These are phyloP conservation scores for Solanum corneliomulleri DNA, from an alignment of 257 asterid genomes.

Conservation along the genomic window DNA sequence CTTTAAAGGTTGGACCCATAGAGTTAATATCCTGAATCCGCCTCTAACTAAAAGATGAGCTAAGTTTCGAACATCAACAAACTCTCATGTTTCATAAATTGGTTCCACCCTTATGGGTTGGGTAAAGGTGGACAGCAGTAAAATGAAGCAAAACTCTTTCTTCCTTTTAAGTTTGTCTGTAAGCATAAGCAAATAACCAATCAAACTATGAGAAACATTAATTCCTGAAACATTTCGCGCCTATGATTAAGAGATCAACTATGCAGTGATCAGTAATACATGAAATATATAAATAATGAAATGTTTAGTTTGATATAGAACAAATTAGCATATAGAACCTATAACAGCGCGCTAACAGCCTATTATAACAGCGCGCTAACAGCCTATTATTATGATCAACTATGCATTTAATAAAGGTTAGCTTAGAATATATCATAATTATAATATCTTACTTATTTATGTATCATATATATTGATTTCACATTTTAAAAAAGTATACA, in stretches of 20 bases:
- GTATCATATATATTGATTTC: too few species aligned
- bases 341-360: background rate
- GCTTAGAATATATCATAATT: too few species aligned
- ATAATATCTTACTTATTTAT: too few species aligned
- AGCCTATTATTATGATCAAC: too few species aligned
- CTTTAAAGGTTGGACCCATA: background rate
- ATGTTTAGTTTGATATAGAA: too few species aligned
- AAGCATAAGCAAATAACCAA: background rate
- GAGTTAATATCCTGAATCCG: background rate
- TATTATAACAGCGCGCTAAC: too few species aligned
- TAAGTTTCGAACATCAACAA: background rate
- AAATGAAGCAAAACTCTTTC: background rate
- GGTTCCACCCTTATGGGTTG: background rate
- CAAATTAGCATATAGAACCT: background rate
- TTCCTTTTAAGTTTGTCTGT: background rate
- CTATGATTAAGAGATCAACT: too few species aligned
- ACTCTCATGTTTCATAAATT: background rate
- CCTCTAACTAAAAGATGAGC: background rate
- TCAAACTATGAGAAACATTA: background rate
- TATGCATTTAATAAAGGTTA: too few species aligned
- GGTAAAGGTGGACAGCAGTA: background rate
- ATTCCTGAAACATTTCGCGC: too few species aligned
- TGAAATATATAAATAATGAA: too few species aligned
- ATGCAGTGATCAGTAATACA: too few species aligned
- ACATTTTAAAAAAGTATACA: too few species aligned